These are phyloP conservation scores for Sphagnurus paluster DNA, from an alignment of 1,284 basidiomycete genomes.

Conservation along the genomic window DNA sequence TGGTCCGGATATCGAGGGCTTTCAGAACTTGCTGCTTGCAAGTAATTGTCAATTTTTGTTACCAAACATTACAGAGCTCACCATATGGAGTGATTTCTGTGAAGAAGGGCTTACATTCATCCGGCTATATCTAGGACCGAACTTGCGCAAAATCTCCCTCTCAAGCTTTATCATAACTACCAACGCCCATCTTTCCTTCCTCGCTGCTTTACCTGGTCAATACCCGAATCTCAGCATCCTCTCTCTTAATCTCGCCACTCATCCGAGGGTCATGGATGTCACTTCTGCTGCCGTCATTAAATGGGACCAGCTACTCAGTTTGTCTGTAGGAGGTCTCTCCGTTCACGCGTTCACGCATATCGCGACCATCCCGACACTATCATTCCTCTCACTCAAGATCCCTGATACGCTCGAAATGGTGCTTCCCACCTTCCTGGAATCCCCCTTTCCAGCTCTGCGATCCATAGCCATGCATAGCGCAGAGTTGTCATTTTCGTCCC, in stretches of 20 bases:
- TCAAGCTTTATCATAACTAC: neutral
- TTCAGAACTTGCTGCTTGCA: neutral
- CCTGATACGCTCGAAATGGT: neutral
- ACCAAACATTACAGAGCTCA: neutral
- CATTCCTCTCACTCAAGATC: neutral
- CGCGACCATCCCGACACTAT: neutral
- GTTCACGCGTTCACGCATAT: neutral
- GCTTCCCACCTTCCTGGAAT: neutral
- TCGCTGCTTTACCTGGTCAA: neutral
- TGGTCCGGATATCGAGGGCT: neutral
- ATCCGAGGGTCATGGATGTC: neutral
- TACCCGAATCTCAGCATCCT: neutral
- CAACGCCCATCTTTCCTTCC: neutral
- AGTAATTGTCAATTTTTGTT: neutral
- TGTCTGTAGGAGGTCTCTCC: neutral
- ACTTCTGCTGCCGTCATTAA: neutral
- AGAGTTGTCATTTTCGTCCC: neutral
- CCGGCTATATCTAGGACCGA: neutral
- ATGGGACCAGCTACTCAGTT: neutral
- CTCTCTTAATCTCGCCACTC: neutral
- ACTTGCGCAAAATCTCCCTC: neutral
- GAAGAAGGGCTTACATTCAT: neutral
- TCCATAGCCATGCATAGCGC: neutral
- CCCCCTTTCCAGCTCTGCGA: neutral
- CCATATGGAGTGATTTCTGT: neutral